Percentiles rank a stretch among this genome's conserved stretches.
phyloP scores from a whole-genome alignment of 1,139 yeast species.

The Geotrichum citri-aurantii region DNA sequence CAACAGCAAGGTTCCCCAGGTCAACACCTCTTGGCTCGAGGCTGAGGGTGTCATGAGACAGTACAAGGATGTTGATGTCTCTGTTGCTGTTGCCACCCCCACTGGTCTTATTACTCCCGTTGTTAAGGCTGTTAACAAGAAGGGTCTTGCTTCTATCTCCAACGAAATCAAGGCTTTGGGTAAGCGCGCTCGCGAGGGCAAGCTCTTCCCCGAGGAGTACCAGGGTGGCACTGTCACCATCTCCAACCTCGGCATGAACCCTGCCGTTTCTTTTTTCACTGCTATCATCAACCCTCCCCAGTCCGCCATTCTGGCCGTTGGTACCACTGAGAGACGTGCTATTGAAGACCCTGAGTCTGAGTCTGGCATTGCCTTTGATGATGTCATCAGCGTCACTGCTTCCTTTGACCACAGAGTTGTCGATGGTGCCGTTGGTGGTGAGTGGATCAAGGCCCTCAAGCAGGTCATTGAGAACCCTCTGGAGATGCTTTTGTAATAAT shows the following conservation, averaged over 20 bases:
- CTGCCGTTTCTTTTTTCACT: constrained; percentile 85
- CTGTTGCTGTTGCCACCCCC: constrained; percentile 98
- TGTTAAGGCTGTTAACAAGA: constrained; percentile 76
- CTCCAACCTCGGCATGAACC: constrained; percentile 98
- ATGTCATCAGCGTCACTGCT: constrained; percentile 86
- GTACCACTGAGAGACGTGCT: constrained; percentile 88
- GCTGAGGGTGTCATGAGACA: constrained; percentile 86
- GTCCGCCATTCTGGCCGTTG: constrained; percentile 86
- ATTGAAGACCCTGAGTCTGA: constrained; percentile 89
- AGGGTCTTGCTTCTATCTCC: constrained; percentile 81
- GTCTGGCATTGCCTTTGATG: constrained; percentile 87
- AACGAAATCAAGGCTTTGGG: constrained; percentile 85
- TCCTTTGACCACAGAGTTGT: constrained; percentile 96
- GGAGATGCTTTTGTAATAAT: constrained; percentile 67
- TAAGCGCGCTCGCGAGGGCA: constrained; percentile 91
- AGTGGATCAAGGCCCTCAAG: constrained; percentile 90
- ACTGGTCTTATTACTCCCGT: constrained; percentile 96
- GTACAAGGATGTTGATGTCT: constrained; percentile 86
- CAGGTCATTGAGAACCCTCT: constrained; percentile 90
- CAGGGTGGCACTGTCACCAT: constrained; percentile 99
- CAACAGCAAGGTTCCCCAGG: constrained; percentile 84
- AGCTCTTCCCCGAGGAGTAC: constrained; percentile 91
- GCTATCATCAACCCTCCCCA: constrained; percentile 98
- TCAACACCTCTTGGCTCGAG: constrained; percentile 91
- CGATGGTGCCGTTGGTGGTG: constrained; percentile 98